Conservation (phyloP, 371 early-diverging fungal genomes). For the Apophysomyces variabilis region DNA sequence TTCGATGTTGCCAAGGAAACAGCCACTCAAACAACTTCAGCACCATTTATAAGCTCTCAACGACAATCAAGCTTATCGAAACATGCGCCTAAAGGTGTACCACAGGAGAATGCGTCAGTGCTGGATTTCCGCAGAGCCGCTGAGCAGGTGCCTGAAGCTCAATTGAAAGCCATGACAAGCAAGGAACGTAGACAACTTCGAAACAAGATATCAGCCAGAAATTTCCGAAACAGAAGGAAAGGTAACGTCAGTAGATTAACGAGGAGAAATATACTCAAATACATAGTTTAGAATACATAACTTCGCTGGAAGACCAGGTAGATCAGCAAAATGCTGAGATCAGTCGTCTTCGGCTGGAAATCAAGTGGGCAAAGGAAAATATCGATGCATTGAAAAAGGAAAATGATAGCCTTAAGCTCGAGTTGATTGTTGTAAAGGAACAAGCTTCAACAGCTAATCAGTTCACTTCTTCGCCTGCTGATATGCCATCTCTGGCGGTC, state of each 20-base stretch:
- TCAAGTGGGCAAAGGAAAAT: conserved; percentile 41
- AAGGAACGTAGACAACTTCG: conserved; percentile 88
- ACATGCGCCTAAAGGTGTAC: conserved; percentile 1
- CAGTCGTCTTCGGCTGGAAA: conserved; percentile 55
- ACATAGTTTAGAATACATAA: conserved; percentile 68
- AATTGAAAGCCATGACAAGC: conserved; percentile 68
- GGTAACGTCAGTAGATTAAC: conserved; percentile 48
- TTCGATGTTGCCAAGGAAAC: not conserved
- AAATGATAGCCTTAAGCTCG: conserved; percentile 40
- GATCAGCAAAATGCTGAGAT: conserved; percentile 58
- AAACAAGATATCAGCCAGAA: conserved; percentile 91
- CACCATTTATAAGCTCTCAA: not conserved
- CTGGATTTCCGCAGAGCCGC: not conserved
- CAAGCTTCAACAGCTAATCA: conserved; percentile 11
- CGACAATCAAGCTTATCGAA: not conserved
- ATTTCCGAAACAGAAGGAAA: conserved; percentile 87
- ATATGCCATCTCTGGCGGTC: conserved; percentile 17
- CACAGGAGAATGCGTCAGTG: not conserved
- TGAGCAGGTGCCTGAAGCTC: conserved; percentile 36
- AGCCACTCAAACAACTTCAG: not conserved
- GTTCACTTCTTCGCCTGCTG: conserved; percentile 19
- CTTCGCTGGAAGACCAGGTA: conserved; percentile 66
- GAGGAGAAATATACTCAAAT: not conserved
- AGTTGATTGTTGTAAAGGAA: conserved; percentile 29
- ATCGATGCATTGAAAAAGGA: conserved; percentile 38